Conservation (phyloP, 1,139 yeast genomes). For the Zygosaccharomyces sapae region DNA sequence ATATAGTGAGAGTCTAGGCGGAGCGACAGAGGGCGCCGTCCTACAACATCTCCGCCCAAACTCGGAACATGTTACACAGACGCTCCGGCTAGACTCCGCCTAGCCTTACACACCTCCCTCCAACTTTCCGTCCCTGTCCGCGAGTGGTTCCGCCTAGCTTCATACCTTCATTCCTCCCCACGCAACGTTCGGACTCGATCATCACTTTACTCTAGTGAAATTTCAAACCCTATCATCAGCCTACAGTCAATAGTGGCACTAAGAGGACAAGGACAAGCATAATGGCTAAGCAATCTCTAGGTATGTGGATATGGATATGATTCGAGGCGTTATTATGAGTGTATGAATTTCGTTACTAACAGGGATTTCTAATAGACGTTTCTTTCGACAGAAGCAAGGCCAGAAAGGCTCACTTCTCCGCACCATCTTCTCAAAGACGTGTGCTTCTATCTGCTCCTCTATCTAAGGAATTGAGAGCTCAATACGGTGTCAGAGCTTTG, state of each 20-base stretch:
- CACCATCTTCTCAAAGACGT: slow-evolving; percentile 97
- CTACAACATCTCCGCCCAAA: too few species aligned
- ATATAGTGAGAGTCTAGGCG: too few species aligned
- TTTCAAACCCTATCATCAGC: slow-evolving; percentile 3
- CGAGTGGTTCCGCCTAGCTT: not conserved
- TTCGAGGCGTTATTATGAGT: slow-evolving; percentile 28
- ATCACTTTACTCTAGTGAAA: slow-evolving; percentile 6
- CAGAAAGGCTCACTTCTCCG: slow-evolving; percentile 99
- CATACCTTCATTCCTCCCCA: slow-evolving; percentile 1
- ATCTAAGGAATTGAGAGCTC: slow-evolving; percentile 97
- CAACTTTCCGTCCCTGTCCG: too few species aligned
- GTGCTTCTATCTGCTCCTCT: slow-evolving; percentile 96
- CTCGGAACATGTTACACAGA: too few species aligned
- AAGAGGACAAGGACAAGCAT: slow-evolving; percentile 26
- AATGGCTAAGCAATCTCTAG: slow-evolving; percentile 48
- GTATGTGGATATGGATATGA: slow-evolving; percentile 32
- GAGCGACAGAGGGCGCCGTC: too few species aligned
- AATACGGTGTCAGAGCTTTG: slow-evolving; percentile 92
- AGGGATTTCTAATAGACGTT: slow-evolving; percentile 58
- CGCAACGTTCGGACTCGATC: slow-evolving; percentile 2
- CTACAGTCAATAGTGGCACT: not conserved
- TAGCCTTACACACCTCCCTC: too few species aligned
- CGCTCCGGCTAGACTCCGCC: too few species aligned
- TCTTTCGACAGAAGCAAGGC: slow-evolving; percentile 99
- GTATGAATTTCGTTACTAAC: slow-evolving; percentile 23